Conservation (phyloP, 768 basidiomycete species). For the Tulasnella sp. region DNA sequence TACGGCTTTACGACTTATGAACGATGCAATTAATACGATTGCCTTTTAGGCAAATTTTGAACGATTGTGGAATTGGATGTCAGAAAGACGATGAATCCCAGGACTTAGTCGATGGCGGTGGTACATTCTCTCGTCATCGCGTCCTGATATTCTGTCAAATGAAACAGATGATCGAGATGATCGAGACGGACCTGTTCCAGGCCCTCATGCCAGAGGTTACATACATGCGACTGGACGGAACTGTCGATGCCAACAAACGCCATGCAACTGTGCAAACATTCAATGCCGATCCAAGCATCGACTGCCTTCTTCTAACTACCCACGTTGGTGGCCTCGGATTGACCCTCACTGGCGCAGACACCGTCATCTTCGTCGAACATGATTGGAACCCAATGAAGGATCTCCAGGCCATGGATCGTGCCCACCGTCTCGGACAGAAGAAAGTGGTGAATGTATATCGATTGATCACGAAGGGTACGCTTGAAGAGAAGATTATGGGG, state of each 20-base stretch:
- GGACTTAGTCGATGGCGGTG: slow-evolving; percentile 36
- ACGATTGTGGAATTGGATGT: slow-evolving; percentile 87
- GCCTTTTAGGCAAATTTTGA: slow-evolving; percentile 69
- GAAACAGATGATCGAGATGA: slow-evolving; percentile 98
- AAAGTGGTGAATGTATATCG: slow-evolving; percentile 99
- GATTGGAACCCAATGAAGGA: slow-evolving; percentile 99
- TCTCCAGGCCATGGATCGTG: slow-evolving; percentile 97
- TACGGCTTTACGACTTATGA: background rate
- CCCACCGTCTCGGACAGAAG: slow-evolving; percentile 96
- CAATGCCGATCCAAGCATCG: slow-evolving; percentile 95
- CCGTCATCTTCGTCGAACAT: slow-evolving; percentile 98
- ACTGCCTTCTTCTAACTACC: slow-evolving; percentile 90
- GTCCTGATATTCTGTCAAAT: slow-evolving; percentile 99
- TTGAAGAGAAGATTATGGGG: slow-evolving; percentile 99
- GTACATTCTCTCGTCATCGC: slow-evolving; percentile 86
- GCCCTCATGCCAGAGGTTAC: slow-evolving; percentile 89
- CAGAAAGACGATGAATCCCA: slow-evolving; percentile 58
- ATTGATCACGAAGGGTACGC: slow-evolving; percentile 88
- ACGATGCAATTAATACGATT: slow-evolving; percentile 9
- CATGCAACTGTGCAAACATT: slow-evolving; percentile 97
- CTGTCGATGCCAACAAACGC: slow-evolving; percentile 85
- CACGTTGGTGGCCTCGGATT: slow-evolving; percentile 94
- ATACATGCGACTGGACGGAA: slow-evolving; percentile 96
- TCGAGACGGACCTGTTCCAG: slow-evolving; percentile 89
- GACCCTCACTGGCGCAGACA: slow-evolving; percentile 95